Evolutionary conservation across 2,329 filamentous ascomycete species (phyloP).

Genomic region (Xylariaceae sp.): DNA sequence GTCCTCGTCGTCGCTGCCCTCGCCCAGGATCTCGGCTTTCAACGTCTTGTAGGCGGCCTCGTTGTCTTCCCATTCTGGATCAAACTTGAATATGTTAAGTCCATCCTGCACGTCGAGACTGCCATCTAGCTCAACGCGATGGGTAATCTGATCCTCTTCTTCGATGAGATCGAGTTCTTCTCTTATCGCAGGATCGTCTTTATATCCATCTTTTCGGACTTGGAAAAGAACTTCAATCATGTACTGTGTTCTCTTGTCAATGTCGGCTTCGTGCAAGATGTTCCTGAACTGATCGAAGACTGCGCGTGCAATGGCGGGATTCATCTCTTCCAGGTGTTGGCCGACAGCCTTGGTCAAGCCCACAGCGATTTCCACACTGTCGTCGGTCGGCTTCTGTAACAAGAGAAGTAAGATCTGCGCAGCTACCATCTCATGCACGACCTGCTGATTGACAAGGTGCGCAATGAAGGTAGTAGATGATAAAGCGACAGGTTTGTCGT

Average conservation of each 20-base stretch:
- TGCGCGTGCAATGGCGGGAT: slow-evolving; percentile 76
- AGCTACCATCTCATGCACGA: slow-evolving; percentile 88
- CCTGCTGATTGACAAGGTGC: slow-evolving; percentile 93
- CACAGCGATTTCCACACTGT: slow-evolving; percentile 96
- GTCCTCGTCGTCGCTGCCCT: slow-evolving; percentile 81
- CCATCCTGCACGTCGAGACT: slow-evolving; percentile 81
- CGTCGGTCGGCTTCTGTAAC: slow-evolving; percentile 91
- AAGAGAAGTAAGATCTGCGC: slow-evolving; percentile 91
- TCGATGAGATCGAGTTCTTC: slow-evolving; percentile 95
- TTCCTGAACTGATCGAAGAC: slow-evolving; percentile 96
- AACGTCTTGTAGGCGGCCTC: slow-evolving; percentile 87
- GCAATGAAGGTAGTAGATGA: slow-evolving; percentile 93
- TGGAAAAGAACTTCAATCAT: slow-evolving; percentile 99
- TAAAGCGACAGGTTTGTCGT: slow-evolving; percentile 94
- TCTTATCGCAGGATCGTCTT: slow-evolving; percentile 85
- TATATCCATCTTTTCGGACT: slow-evolving; percentile 92
- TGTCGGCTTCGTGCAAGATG: slow-evolving; percentile 93
- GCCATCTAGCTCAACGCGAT: slow-evolving; percentile 77
- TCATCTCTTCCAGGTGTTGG: slow-evolving; percentile 94
- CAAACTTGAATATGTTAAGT: slow-evolving; percentile 94
- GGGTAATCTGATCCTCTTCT: slow-evolving; percentile 97
- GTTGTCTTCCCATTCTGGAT: slow-evolving; percentile 84
- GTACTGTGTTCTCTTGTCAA: slow-evolving; percentile 98
- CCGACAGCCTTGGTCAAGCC: slow-evolving; percentile 90
- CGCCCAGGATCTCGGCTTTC: slow-evolving; percentile 90